Base-by-base conservation (phyloP, 805 yeast species). In the Myxozyma geophila region DNA sequence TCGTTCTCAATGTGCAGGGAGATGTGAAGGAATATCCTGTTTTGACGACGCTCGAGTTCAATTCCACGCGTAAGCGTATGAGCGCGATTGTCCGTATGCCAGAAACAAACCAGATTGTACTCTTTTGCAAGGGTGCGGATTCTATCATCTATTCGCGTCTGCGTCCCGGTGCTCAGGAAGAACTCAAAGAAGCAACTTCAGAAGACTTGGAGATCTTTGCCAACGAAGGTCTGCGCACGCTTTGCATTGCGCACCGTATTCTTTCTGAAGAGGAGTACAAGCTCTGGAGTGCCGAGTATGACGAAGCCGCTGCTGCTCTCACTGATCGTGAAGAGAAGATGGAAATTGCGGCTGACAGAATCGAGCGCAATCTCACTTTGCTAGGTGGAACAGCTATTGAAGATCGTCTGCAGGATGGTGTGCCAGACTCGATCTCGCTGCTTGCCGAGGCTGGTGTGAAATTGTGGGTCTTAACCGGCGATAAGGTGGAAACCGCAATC, bases 381-480 rank as follows among this genome's bases (percentile, higher is more conserved):
- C 75, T 89, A 54, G 95, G 95, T 19, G 90, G 92, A 23, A 89
- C 95, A 17, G 95, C 92, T 12, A 88, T 89, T 72, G 95, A 89
- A 74, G 95, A 89, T 72, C 79, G 88, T 69, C 80, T 89, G 54
- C 95, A 89, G 73, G 86, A 83, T 47, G 92, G 91, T 63, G 95
- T 89, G 21, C 92, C 93, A 0, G 87, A 85, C 58, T 80, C 93
- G 0, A 89, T 89, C 70, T 82, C 87, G 15, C 74, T 85, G 47
- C 79, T 89, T 56, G 84, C 86, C 6, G 78, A 81, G 54, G 93
- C 92, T 0, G 95, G 95, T 54, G 86, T 89, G 70, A 89, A 89
- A 74, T 78, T 89, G 54, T 89, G 95, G 95, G 92, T 89, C 58
- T 79, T 89, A 37, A 89, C 95, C 9, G 95, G 95, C 67, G 95